phyloP scores from a whole-genome alignment of 1,284 basidiomycete species.

The Rugosomyces carneus region DNA sequence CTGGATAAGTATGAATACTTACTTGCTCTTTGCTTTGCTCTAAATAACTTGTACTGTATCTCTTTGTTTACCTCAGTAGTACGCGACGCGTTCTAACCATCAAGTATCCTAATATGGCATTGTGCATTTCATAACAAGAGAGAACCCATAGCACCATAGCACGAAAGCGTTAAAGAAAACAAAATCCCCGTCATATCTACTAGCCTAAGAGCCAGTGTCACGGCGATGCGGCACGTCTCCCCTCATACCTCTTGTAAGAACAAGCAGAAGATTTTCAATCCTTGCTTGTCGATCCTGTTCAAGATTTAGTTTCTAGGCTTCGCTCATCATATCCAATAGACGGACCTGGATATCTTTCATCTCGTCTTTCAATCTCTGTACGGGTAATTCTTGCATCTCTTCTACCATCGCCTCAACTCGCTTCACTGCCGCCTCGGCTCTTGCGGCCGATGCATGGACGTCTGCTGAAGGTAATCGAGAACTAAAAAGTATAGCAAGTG shows the following conservation, averaged over 20 bases:
- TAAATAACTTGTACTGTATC: not conserved
- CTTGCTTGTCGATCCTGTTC: conserved; percentile 68
- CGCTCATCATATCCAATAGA: not conserved
- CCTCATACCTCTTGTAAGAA: conserved; percentile 44
- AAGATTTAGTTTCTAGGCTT: not conserved
- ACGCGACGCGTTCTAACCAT: not conserved
- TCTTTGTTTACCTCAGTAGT: not conserved
- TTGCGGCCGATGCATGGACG: conserved; percentile 21
- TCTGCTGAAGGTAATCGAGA: conserved; percentile 20
- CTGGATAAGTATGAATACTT: not conserved
- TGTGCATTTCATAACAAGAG: not conserved
- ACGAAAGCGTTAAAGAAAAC: not conserved
- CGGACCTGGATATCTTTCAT: conserved; percentile 73
- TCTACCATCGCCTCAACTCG: conserved; percentile 58
- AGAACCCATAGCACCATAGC: not conserved
- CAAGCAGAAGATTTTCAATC: conserved; percentile 64
- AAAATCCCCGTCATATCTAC: not conserved
- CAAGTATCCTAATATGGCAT: not conserved
- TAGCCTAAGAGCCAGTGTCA: conserved; percentile 1
- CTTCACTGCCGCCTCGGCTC: conserved; percentile 37
- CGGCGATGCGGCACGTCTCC: conserved; percentile 24
- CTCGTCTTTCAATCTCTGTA: conserved; percentile 62
- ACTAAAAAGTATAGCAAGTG: conserved; percentile 47
- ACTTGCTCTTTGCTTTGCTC: too few species aligned
- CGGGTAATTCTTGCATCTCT: conserved; percentile 54